phyloP scores from a whole-genome alignment of 2,329 filamentous ascomycete species.

The Neopestalotiopsis rosae region DNA sequence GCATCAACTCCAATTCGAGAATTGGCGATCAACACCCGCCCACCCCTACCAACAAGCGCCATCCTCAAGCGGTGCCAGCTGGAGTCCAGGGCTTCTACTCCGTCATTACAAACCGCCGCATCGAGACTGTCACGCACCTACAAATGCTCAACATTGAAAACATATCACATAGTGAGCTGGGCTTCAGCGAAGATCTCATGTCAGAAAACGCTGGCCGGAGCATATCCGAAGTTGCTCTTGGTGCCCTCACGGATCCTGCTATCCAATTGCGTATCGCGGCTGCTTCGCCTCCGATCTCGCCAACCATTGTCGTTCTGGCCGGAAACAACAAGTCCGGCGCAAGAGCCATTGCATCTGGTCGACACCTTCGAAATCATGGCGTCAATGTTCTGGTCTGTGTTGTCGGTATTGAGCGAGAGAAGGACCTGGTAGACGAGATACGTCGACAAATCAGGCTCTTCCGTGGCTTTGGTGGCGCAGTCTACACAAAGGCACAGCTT shows the following conservation, averaged over 20 bases:
- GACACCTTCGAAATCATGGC: slow-evolving; percentile 85
- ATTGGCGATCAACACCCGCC: slow-evolving; percentile 30
- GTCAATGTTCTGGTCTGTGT: slow-evolving; percentile 83
- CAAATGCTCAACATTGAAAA: slow-evolving; percentile 95
- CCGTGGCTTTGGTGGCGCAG: slow-evolving; percentile 79
- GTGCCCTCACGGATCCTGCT: slow-evolving; percentile 67
- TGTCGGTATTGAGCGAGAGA: slow-evolving; percentile 82
- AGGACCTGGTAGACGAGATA: slow-evolving; percentile 80
- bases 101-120: slow-evolving; percentile 58
- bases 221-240: slow-evolving; percentile 82
- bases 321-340: slow-evolving; percentile 94
- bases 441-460: slow-evolving; percentile 84
- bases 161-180: slow-evolving; percentile 85
- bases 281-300: slow-evolving; percentile 34
- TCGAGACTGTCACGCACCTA: slow-evolving; percentile 71
- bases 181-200: slow-evolving; percentile 87
- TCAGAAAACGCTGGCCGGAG: slow-evolving; percentile 89
- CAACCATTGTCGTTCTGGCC: slow-evolving; percentile 75
- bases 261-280: slow-evolving; percentile 57
- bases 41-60: slow-evolving; percentile 40
- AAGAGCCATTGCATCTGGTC: slow-evolving; percentile 81
- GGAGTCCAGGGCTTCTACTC: slow-evolving; percentile 54
- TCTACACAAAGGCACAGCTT: slow-evolving; percentile 66
- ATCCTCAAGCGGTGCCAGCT: slow-evolving; percentile 37
- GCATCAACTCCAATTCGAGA: slow-evolving; percentile 54